Evolutionary conservation across 306 rosid genomes (phyloP), one percentile per base, ranked within the genome.

Genomic region (Coriaria nepalensis): DNA sequence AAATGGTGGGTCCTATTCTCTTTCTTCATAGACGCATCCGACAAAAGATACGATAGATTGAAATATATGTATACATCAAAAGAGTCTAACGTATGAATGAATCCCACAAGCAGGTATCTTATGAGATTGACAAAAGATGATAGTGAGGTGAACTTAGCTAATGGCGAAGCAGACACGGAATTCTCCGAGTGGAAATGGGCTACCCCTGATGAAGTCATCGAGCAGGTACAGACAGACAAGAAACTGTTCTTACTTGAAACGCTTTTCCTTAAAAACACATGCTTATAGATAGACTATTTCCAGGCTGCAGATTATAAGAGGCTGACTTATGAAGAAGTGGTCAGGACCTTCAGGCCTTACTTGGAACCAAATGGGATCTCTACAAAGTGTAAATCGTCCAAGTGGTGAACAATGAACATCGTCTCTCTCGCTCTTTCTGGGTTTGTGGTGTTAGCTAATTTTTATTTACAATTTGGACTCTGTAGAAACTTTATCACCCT

Each of bases 151-250:
- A 84, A 90, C 78, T 68, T 90, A 64, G 78, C 83, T 14, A 90
- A 46, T 5, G 95, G 93, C 6, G 87, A 79, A 71, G 95, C 92
- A 32, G 97, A 90, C 9, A 75, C 81, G 7, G 97, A 90, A 72
- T 90, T 90, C 61, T 75, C 90, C 13, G 97, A 90, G 55, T 90
- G 97, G 97, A 90, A 90, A 69, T 90, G 97, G 97, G 87, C 97
- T 12, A 70, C 35, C 71, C 87, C 93, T 0, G 79, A 73, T 42
- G 94, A 84, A 68, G 97, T 90, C 59, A 63, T 90, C 11, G 95
- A 90, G 58, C 95, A 90, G 93, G 97, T 76, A 47, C 15, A 61
- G 49, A 39, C n/a, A n/a, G n/a, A 35, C 33, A n/a, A 70, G 48
- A 50, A 36, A 3, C 29, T 8, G 6, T 41, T 10, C 13, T 40